Conservation (phyloP, 192 early-diverging fungal species). For the Backusella liffmaniae region DNA sequence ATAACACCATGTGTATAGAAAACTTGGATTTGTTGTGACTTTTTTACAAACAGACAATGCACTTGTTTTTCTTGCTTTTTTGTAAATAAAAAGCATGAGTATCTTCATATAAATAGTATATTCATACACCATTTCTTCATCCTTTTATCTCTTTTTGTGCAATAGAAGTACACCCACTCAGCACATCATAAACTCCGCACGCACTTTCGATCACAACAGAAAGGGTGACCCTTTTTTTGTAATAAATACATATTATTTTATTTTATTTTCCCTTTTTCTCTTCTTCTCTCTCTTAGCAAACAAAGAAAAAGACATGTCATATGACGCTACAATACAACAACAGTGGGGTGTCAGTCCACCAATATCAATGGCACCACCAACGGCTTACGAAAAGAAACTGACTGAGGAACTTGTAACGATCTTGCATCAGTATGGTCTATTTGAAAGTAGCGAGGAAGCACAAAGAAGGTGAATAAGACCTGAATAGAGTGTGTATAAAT, state of each 20-base stretch:
- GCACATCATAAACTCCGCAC: neutral
- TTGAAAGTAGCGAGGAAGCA: slow-evolving; percentile 86
- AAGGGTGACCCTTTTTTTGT: neutral
- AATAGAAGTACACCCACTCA: too few relatives aligned
- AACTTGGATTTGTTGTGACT: too few relatives aligned
- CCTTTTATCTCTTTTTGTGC: too few relatives aligned
- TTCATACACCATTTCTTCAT: too few relatives aligned
- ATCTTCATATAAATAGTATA: too few relatives aligned
- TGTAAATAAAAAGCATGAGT: too few relatives aligned
- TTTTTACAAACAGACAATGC: too few relatives aligned
- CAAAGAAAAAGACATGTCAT: neutral
- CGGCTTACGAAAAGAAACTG: slow-evolving; percentile 61
- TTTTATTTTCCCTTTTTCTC: neutral
- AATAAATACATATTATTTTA: neutral
- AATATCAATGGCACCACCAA: slow-evolving; percentile 63
- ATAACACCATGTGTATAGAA: neutral
- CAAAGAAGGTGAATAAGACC: slow-evolving; percentile 62
- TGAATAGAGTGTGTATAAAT: neutral
- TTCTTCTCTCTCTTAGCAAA: neutral
- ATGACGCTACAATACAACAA: slow-evolving; percentile 21
- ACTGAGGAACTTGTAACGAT: slow-evolving; percentile 70
- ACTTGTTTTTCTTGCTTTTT: too few relatives aligned
- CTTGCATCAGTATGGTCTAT: slow-evolving; percentile 73
- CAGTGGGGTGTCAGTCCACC: slow-evolving; percentile 80
- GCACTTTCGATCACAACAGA: neutral